Base-by-base conservation (phyloP, 2,329 filamentous ascomycete species). In the Salinomyces thailandicus region DNA sequence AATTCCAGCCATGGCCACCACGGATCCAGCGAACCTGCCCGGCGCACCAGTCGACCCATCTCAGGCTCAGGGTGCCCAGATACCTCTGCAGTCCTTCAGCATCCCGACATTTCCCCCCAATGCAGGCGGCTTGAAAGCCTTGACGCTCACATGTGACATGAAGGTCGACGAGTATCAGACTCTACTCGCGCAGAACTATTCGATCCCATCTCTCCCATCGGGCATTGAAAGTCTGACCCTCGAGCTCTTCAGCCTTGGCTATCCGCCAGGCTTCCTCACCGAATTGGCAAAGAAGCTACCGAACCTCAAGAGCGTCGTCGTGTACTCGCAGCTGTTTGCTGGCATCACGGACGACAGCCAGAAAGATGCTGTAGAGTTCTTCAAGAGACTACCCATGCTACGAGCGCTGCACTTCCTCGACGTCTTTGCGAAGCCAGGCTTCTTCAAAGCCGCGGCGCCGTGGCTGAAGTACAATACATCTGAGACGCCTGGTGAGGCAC, bases 71-170 rank as follows among this genome's bases (percentile, higher is more conserved):
- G 64, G 61, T 18, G 66, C 66, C 15, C 66, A 69, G 35, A 64
- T 69, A 19, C 63, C 65, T 1, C 55, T 70, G 20, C 55, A 63
- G 39, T 50, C 51, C 41, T 70, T 70, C 56, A 55, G 50, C 13
- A 50, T 69, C 11, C 66, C 67, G 3, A 49, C 54, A 33, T 69
- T 69, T 44, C 66, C 66, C 2, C 51, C 57, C 0, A 53, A 62
- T 49, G 64, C 66, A 5, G 53, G 51, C n/a, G 51, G 49, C n/a
- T 57, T 69, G 32, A 58, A 58, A 38, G 58, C 64, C 18, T 51
- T 71, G 12, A 69, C 64, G 16, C 50, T 70, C n/a, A 69, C 66
- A 30, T 61, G 59, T 29, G 66, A 68, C 48, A 67, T 70, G 53
- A 63, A 63, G 42, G 58, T 66, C 36, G 60, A 63, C 43, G 61